Conservation (phyloP, 495 filamentous ascomycete genomes). For the Lindgomyces ingoldianus region DNA sequence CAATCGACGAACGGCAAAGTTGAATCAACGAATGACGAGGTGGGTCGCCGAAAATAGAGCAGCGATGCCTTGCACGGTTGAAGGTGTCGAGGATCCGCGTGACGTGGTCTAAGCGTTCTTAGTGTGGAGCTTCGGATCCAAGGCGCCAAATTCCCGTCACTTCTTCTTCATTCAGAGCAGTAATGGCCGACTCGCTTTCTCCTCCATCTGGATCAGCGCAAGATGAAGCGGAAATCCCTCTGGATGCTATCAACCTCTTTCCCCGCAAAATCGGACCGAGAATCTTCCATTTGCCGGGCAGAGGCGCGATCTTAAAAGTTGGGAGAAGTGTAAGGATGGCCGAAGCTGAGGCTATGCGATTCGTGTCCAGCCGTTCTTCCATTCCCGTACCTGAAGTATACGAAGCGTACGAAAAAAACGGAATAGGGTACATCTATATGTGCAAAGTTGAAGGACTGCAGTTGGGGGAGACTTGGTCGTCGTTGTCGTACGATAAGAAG, state of each 20-base stretch:
- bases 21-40: too few relatives aligned
- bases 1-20: too few relatives aligned
- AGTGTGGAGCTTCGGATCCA: too few relatives aligned
- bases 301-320: background rate
- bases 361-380: background rate
- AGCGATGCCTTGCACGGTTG: too few relatives aligned
- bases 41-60: too few relatives aligned
- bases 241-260: constrained; percentile 1
- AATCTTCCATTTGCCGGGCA: background rate
- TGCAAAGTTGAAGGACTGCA: background rate
- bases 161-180: too few relatives aligned
- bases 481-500: background rate
- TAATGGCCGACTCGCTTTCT: background rate
- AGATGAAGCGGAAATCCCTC: background rate
- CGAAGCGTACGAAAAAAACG: background rate
- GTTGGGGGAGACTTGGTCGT: background rate
- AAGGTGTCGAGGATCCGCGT: too few relatives aligned
- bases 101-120: too few relatives aligned
- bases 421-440: background rate
- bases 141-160: too few relatives aligned
- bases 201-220: background rate
- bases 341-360: constrained; percentile 1
- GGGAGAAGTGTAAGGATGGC: background rate
- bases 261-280: background rate
- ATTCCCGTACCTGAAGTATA: background rate